phyloP scores from a whole-genome alignment of 371 early-diverging fungal species.

The Rhizopus stolonifer region DNA sequence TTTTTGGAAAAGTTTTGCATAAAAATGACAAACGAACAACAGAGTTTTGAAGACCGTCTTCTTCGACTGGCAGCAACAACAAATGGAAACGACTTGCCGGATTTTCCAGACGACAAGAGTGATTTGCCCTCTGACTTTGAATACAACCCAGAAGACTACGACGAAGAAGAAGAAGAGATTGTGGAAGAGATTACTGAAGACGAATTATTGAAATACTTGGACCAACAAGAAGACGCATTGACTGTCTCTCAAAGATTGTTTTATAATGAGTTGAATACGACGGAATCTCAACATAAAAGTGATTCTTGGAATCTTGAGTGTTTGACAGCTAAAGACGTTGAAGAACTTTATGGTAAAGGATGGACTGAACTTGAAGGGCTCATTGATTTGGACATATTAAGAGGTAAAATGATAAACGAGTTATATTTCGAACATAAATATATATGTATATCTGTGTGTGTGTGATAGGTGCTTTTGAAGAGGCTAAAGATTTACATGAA shows the following conservation, averaged over 20 bases:
- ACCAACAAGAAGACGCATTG: constrained; percentile 48
- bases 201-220: constrained; percentile 52
- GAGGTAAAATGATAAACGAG: no score
- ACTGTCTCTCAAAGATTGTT: constrained; percentile 52
- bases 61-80: constrained; percentile 25
- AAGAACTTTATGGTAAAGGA: constrained; percentile 55
- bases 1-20: no score
- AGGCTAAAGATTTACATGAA: constrained; percentile 27
- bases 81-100: constrained; percentile 36
- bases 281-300: constrained; percentile 26
- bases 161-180: constrained; percentile 46
- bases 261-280: constrained; percentile 46
- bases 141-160: constrained; percentile 47
- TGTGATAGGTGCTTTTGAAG: constrained; percentile 31
- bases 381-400: constrained; percentile 39
- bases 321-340: constrained; percentile 33
- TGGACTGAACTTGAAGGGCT: constrained; percentile 54
- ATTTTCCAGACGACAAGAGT: constrained; percentile 60
- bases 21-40: background rate
- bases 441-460: background rate
- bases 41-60: constrained; percentile 36
- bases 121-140: constrained; percentile 64
- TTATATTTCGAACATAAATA: no score
- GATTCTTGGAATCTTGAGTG: constrained; percentile 26
- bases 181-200: constrained; percentile 55